Evolutionary conservation across 306 rosid genomes (phyloP).

Genomic region (Fragaria vesca): DNA sequence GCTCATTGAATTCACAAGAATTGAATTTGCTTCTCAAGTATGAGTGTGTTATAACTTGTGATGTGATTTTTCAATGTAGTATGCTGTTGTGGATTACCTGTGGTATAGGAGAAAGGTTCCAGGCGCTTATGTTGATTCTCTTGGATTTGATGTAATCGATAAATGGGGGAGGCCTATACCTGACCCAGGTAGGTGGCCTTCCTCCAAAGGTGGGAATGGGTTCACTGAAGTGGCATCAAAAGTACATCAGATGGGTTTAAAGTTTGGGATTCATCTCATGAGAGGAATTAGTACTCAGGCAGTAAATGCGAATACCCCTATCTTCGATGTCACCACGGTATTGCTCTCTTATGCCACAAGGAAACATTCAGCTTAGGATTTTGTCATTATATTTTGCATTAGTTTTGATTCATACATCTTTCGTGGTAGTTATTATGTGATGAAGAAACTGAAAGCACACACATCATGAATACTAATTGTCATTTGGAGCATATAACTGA

Average conservation of each 20-base stretch:
- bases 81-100: conserved; percentile 91
- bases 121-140: conserved; percentile 76
- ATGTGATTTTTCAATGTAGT: conserved; percentile 43
- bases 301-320: conserved; percentile 85
- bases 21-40: background rate
- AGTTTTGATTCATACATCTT: conserved; percentile 7
- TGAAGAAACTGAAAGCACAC: conserved; percentile 11
- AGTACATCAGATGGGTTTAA: conserved; percentile 83
- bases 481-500: background rate
- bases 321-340: conserved; percentile 72
- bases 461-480: background rate
- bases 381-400: background rate
- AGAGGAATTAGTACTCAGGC: conserved; percentile 98
- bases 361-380: background rate
- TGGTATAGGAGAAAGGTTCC: conserved; percentile 84
- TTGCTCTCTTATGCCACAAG: conserved; percentile 20
- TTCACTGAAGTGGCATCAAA: conserved; percentile 61
- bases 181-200: conserved; percentile 91
- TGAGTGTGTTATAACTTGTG: background rate
- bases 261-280: conserved; percentile 97
- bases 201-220: conserved; percentile 75
- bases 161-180: conserved; percentile 93
- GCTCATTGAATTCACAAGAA: conserved; percentile 14
- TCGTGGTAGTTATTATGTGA: background rate
- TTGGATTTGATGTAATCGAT: conserved; percentile 89